Base-by-base conservation (phyloP, 495 filamentous ascomycete genomes). In the Aspergillus coremiiformis region DNA sequence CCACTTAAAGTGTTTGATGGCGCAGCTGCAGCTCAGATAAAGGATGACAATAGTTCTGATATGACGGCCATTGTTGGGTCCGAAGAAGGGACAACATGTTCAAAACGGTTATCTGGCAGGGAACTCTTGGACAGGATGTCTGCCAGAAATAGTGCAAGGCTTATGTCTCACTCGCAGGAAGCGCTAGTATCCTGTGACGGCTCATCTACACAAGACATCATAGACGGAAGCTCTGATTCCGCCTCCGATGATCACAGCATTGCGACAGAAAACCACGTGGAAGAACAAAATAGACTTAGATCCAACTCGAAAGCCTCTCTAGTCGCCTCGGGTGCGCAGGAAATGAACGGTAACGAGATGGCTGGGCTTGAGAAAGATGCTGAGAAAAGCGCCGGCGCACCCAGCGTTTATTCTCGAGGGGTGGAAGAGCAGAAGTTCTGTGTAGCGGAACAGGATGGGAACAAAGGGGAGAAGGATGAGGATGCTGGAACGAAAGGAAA, bases 51-150 rank as follows among this genome's bases (percentile, higher is more conserved):
- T 43, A 60, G 58, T 20, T 73, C 70, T n/a, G 70, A 70, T 33
- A 56, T 65, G 27, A 69, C 66, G 1, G 70, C 68, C 23, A 58
- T 70, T 17, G 32, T 69, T 20, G 70, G 68, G 15, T 71, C 70
- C 0, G 68, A 73, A 22, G 52, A 53, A 2, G 68, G 52, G 4
- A 57, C 68, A n/a, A 51, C 54, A 19, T 60, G 61, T 27, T 68
- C 70, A 7, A 67, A 66, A 39, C 60, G 58, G 19, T 50, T 67
- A 2, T 70, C 67, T 0, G 54, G 61, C 0, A 52, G 45, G 29
- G 57, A 58, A 15, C 30, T 63, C 5, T 52, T 58, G 47, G 59
- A 56, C 21, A 47, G 56, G 15, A 33, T 57, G 8, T 66, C 65
- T 3, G 55, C 47, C 41, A 57, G 50, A 3, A 61, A 45, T 21